These are phyloP conservation scores for Emmonsiellopsis sp. DNA, from an alignment of 2,329 filamentous ascomycete genomes.

Conservation along the genomic window DNA sequence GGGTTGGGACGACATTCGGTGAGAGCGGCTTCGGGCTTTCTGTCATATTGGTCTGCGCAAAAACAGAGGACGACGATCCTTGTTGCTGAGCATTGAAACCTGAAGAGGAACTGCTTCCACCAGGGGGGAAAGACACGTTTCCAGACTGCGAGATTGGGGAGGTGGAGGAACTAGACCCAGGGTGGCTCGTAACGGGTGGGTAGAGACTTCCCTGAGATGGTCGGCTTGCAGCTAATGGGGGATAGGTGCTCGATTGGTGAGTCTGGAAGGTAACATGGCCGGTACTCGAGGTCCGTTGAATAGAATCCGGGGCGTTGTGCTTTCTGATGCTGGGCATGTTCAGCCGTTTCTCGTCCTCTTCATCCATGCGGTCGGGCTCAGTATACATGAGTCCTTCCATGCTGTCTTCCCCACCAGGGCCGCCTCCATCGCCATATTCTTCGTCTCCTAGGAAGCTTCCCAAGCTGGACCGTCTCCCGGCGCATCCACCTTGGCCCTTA, in stretches of 20 bases:
- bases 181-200: conserved; percentile 51
- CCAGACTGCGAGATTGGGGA: conserved; percentile 41
- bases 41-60: conserved; percentile 64
- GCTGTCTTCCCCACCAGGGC: conserved; percentile 42
- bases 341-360: conserved; percentile 38
- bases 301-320: conserved; percentile 51
- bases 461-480: conserved; percentile 79
- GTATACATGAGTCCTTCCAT: conserved; percentile 57
- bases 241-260: conserved; percentile 66
- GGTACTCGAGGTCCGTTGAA: conserved; percentile 32
- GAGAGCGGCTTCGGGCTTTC: conserved; percentile 76
- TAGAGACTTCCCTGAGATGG: conserved; percentile 48
- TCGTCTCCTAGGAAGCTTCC: conserved; percentile 73
- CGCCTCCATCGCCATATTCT: conserved; percentile 45
- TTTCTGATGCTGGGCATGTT: conserved; percentile 64
- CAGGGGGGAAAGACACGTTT: conserved; percentile 31
- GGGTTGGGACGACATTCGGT: conserved; percentile 32
- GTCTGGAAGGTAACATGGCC: conserved; percentile 45
- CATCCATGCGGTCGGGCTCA: conserved; percentile 41
- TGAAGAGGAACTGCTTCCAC: conserved; percentile 24
- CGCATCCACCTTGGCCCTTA: conserved; percentile 91
- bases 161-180: conserved; percentile 45
- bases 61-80: conserved; percentile 46
- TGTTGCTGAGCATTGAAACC: conserved; percentile 17
- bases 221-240: conserved; percentile 52